phyloP scores from a whole-genome alignment of 768 basidiomycete species.

The Mrakia gelida region DNA sequence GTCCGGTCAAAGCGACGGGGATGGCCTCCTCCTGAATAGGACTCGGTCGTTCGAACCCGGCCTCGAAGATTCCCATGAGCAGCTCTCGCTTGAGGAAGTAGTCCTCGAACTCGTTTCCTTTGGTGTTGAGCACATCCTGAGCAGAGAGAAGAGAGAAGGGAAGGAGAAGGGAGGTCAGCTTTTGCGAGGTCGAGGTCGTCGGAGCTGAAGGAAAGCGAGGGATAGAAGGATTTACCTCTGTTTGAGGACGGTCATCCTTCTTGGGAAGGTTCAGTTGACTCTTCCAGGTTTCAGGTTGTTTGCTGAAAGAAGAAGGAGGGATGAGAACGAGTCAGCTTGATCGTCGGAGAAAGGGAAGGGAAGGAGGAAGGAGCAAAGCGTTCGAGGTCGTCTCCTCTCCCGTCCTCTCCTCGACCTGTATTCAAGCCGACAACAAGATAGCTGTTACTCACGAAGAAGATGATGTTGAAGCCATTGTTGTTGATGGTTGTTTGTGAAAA shows the following conservation, averaged over 20 bases:
- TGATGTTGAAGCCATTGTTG: conserved; percentile 19
- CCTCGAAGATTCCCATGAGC: conserved; percentile 99
- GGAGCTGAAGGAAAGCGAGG: neutral
- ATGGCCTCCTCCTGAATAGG: conserved; percentile 99
- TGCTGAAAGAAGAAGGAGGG: neutral
- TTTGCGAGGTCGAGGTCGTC: neutral
- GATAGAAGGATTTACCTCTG: conserved; percentile 53
- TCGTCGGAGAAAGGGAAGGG: neutral
- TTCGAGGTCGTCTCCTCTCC: neutral
- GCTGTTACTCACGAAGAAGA: neutral
- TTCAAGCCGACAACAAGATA: too few species aligned
- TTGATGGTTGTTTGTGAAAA: neutral
- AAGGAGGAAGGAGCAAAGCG: too few species aligned
- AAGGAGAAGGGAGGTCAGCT: neutral
- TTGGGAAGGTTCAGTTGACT: conserved; percentile 38
- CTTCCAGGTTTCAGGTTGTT: conserved; percentile 33
- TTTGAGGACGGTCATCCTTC: conserved; percentile 80
- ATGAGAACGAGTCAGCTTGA: neutral
- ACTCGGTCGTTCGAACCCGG: conserved; percentile 84
- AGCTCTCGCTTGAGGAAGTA: conserved; percentile 63
- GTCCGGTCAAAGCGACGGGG: conserved; percentile 84
- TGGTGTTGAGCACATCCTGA: conserved; percentile 83
- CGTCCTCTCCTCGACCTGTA: neutral
- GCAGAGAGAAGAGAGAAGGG: neutral
- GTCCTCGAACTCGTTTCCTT: conserved; percentile 89